Conservation (phyloP, 2,329 filamentous ascomycete genomes). For the Camillea tinctor region DNA sequence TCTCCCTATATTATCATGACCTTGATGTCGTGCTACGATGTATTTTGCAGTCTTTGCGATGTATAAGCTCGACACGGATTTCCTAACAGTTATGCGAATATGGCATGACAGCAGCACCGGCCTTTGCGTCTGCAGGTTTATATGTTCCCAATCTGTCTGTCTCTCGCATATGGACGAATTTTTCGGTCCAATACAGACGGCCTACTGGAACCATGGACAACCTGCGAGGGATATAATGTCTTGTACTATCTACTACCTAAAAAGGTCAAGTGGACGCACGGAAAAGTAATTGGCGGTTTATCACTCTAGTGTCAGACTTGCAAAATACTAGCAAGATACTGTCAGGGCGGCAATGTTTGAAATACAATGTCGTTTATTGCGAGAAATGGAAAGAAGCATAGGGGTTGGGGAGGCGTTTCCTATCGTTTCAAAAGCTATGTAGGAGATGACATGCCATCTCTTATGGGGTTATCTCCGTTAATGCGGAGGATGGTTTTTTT, state of each 20-base stretch:
- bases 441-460: conserved; percentile 8
- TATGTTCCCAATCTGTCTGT: not conserved
- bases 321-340: not conserved
- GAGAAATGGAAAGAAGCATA: not conserved
- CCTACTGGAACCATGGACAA: not conserved
- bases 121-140: not conserved
- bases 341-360: not conserved
- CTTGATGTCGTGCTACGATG: conserved; percentile 18
- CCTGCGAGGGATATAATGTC: conserved; percentile 16
- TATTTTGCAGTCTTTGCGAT: conserved; percentile 2
- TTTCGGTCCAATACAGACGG: conserved; percentile 1
- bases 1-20: conserved; percentile 26
- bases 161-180: conserved; percentile 4
- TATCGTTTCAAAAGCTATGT: conserved; percentile 9
- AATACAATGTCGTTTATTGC: not conserved
- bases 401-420: conserved; percentile 1
- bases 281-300: not conserved
- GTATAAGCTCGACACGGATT: not conserved
- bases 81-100: not conserved
- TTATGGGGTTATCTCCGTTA: conserved; percentile 1
- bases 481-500: not conserved
- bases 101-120: not conserved
- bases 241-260: conserved; percentile 14
- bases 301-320: not conserved
- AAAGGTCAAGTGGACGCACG: conserved; percentile 3